These are phyloP conservation scores for Ogataea ganodermae DNA, from an alignment of 805 yeast species.

Conservation along the genomic window DNA sequence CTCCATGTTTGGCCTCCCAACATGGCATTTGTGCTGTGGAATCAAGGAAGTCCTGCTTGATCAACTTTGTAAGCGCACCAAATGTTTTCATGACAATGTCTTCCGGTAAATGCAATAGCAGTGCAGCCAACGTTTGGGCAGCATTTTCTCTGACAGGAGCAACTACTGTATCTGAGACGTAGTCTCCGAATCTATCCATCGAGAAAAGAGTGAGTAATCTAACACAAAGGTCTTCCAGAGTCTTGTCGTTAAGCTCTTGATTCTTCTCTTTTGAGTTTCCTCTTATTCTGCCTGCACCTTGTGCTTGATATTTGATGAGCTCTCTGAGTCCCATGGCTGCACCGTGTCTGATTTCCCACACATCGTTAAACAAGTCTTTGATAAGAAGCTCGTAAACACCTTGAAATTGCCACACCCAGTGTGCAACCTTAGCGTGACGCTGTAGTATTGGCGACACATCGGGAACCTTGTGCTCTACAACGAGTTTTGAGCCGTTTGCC, in stretches of 20 bases:
- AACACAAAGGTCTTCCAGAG: constrained; percentile 86
- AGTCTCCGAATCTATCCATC: constrained; percentile 94
- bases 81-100: constrained; percentile 63
- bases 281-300: constrained; percentile 78
- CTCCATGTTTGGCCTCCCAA: constrained; percentile 99
- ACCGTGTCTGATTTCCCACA: constrained; percentile 96
- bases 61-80: constrained; percentile 62
- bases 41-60: constrained; percentile 56
- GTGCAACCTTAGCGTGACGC: constrained; percentile 69
- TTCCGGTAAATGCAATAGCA: constrained; percentile 71
- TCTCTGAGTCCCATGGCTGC: constrained; percentile 92
- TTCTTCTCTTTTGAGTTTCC: constrained; percentile 66
- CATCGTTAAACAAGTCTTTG: constrained; percentile 76
- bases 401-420: constrained; percentile 90
- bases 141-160: constrained; percentile 98
- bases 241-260: constrained; percentile 59
- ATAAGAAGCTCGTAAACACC: constrained; percentile 83
- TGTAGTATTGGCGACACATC: constrained; percentile 68
- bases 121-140: constrained; percentile 91
- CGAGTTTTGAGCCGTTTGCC: constrained; percentile 76
- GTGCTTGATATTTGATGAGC: constrained; percentile 77
- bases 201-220: constrained; percentile 85
- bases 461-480: constrained; percentile 74
- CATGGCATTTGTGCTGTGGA: constrained; percentile 53
- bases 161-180: constrained; percentile 94